Conservation (phyloP, 441 rosid species). For the Croton laevigatus region DNA sequence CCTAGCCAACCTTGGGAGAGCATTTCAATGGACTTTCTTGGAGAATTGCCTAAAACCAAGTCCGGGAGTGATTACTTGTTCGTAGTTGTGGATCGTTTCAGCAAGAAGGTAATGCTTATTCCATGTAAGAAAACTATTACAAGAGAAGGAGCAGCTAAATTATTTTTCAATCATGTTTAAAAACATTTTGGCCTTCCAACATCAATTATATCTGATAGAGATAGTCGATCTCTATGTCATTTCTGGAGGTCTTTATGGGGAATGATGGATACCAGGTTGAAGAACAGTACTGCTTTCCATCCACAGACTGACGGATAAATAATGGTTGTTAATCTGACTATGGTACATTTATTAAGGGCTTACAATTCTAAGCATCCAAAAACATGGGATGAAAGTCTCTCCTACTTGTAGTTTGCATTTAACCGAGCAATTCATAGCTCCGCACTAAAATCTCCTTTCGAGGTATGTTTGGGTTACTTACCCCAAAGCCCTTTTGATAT, state of each 20-base stretch:
- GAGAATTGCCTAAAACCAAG: background rate
- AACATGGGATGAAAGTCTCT: background rate
- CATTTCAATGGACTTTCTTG: background rate
- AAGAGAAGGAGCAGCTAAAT: background rate
- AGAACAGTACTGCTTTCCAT: background rate
- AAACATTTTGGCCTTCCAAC: background rate
- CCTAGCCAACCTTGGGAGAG: background rate
- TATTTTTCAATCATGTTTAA: background rate
- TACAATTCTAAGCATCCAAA: background rate
- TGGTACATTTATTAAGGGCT: background rate
- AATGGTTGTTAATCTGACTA: background rate
- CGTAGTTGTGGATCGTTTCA: background rate
- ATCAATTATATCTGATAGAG: background rate
- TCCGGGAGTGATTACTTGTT: background rate
- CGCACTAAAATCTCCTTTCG: background rate
- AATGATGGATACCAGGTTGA: background rate
- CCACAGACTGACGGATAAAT: no score
- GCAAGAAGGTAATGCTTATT: background rate
- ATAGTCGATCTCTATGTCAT: background rate
- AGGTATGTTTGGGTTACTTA: background rate
- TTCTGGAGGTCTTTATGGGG: background rate
- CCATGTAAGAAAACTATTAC: no score
- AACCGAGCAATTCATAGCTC: background rate
- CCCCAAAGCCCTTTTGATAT: background rate
- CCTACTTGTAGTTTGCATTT: background rate